These are phyloP conservation scores for Rossbeevera mucosa DNA, from an alignment of 768 basidiomycete species.

Conservation along the genomic window DNA sequence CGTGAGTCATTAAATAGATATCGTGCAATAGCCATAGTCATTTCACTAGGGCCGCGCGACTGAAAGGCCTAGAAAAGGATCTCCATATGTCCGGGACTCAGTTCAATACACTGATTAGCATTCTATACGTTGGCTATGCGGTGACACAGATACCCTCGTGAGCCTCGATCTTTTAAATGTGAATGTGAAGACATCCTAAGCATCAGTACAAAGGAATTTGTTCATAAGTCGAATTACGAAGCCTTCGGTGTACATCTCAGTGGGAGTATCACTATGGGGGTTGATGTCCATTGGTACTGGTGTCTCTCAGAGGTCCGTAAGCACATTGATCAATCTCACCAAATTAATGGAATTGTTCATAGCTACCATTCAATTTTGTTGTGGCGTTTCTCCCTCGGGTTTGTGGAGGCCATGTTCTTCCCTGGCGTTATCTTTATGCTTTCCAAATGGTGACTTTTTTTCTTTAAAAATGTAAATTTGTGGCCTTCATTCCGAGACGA, in stretches of 20 bases:
- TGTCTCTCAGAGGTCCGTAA: conserved; percentile 30
- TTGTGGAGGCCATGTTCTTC: conserved; percentile 65
- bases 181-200: background rate
- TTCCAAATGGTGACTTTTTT: conserved; percentile 48
- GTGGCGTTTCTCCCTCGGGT: conserved; percentile 77
- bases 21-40: background rate
- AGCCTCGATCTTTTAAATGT: conserved; percentile 19
- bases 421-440: conserved; percentile 64
- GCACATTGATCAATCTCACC: background rate
- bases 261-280: conserved; percentile 70
- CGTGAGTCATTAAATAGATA: conserved; percentile 35
- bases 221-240: conserved; percentile 58
- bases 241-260: conserved; percentile 62
- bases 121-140: conserved; percentile 66
- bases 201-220: conserved; percentile 48
- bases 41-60: conserved; percentile 54
- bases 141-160: conserved; percentile 73
- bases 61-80: conserved; percentile 66
- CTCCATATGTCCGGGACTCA: conserved; percentile 53
- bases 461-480: background rate
- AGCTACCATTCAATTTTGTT: conserved; percentile 57
- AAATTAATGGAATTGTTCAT: background rate
- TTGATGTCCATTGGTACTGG: conserved; percentile 52
- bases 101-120: conserved; percentile 63
- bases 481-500: background rate